Base-by-base conservation (phyloP, 495 filamentous ascomycete genomes). In the Tirmania nivea region DNA sequence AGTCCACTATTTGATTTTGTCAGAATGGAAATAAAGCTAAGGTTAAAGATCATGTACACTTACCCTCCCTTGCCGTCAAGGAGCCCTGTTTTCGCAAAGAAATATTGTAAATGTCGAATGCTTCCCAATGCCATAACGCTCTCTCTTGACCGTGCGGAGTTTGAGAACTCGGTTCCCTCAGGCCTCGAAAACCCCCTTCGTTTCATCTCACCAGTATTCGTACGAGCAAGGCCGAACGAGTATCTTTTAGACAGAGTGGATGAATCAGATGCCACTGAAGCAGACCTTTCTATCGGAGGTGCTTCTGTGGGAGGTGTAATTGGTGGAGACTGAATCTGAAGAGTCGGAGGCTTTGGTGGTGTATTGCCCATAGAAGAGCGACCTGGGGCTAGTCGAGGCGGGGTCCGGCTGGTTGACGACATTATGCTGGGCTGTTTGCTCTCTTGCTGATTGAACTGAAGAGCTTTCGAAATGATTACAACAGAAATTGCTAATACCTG, bases 51-150 rank as follows among this genome's bases (percentile, higher is more conserved):
- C 25, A 31, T 50, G 34, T 42, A 25, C 35, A 64, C 62, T 61
- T 42, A 84, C 50, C 80, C 90, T 16, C 87, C 88, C 65, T 94
- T 95, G 36, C 89, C 87, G 61, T 97, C 90, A 49, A 97, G 66
- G 51, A 97, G 66, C 3, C 90, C 90, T 3, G 90, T 97, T 51
- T 92, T 75, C 37, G 90, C 89, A 66, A 97, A 97, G 66, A 96
- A 97, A 66, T 97, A 94, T 62, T 97, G 90, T 59, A 97, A 69
- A 69, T 97, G 90, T 49, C 88, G 86, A 60, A 97, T 97, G 63
- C 87, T 94, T 21, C 90, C 90, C 56, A 97, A 69, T 63, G 84
- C 94, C 75, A 95, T 79, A 53, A 97, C 90, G 60, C 86, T 94
- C 57, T 96, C 87, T 55, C 90, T 73, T 48, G 84, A 82, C 57